Evolutionary conservation across 371 early-diverging fungal genomes (phyloP), one percentile per base, ranked within the genome.

Genomic region (Lichtheimia ramosa): DNA sequence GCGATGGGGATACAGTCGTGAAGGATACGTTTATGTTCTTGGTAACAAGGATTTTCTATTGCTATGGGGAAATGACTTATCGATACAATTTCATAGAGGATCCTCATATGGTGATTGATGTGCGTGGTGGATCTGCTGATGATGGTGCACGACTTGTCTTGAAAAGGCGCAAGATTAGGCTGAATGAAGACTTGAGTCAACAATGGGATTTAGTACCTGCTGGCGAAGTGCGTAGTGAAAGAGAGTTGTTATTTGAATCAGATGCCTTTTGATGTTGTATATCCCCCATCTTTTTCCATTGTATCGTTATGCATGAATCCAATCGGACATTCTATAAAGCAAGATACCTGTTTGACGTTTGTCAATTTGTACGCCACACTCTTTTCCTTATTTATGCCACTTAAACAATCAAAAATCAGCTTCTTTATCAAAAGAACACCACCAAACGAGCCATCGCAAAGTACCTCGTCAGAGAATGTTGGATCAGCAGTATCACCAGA

Each of bases 181-280:
- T 64, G 34, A 67, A 70, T 20, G 65, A 59, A 42, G 60, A 55
- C 5, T 23, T 54, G 5, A 67, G 68, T 59, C 80, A 80, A 48
- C 24, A 74, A 23, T 80, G 80, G 80, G 80, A 80, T 55, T 52
- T 80, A 25, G 63, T 74, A 39, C 73, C 77, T 21, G 80, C 80
- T 10, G 80, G 80, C 0, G 55, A 74, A 20, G 75, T 73, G 0
- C 61, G 75, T 56, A 70, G 61, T 21, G 69, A 73, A 59, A 50
- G 73, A n/a, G 80, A 79, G 43, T 58, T 74, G 18, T 69, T 79
- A 59, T 79, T 79, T 60, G 80, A 79, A 59, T 73, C 73, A 10
- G 75, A 79, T 49, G 48, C 21, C n/a, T 59, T 58, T 58, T 57
- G 34, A 48, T 53, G 16, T 16, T n/a, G 5, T 46, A 18, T 43